phyloP scores from a whole-genome alignment of 257 asterid genomes.

The Hygrophila difformis region DNA sequence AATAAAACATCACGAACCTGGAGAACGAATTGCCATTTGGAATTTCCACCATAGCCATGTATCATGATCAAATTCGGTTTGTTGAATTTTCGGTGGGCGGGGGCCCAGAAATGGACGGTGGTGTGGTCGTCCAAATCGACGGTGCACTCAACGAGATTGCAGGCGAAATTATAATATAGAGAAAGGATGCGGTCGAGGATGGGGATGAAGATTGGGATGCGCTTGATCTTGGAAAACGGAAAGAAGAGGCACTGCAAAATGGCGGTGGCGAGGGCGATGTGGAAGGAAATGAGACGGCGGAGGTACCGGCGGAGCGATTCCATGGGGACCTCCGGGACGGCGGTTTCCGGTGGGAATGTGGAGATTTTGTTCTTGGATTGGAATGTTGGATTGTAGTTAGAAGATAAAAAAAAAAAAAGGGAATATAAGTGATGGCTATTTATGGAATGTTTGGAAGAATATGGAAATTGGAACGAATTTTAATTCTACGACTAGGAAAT shows the following conservation, averaged over 20 bases:
- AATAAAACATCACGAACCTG: conserved; percentile 14
- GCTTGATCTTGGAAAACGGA: conserved; percentile 29
- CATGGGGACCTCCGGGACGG: conserved; percentile 18
- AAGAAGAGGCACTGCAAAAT: conserved; percentile 17
- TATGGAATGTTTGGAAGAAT: no score
- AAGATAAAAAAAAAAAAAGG: no score
- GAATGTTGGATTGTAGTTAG: no score
- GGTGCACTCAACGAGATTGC: conserved; percentile 40
- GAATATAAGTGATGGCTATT: no score
- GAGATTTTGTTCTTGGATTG: no score
- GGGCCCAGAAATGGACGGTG: conserved; percentile 38
- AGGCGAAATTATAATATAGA: conserved; percentile 40
- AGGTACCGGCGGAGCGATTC: conserved; percentile 24
- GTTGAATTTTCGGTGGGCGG: conserved; percentile 22
- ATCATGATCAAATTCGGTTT: conserved; percentile 33
- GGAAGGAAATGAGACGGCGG: conserved; percentile 31
- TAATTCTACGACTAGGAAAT: no score
- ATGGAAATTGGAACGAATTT: no score
- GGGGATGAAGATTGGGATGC: conserved; percentile 34
- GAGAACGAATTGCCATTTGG: conserved; percentile 46
- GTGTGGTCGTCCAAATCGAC: conserved; percentile 40
- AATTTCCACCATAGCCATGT: conserved; percentile 48
- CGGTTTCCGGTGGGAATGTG: not conserved
- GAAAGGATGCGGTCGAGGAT: conserved; percentile 35
- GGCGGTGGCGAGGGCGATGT: conserved; percentile 25